Base-by-base conservation (phyloP, 2,329 filamentous ascomycete genomes). In the Penicillium sp. region DNA sequence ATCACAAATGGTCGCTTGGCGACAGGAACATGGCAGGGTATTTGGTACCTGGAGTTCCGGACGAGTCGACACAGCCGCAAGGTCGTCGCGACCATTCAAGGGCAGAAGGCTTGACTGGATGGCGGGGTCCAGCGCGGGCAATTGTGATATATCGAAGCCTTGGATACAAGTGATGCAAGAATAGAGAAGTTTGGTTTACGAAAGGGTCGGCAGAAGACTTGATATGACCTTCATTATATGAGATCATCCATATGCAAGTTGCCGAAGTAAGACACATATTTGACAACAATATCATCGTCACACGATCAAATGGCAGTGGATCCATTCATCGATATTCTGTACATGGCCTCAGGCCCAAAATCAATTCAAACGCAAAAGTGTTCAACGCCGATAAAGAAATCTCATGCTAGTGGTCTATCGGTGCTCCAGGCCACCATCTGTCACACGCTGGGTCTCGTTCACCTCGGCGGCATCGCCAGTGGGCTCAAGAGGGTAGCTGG, bases 11-110 rank as follows among this genome's bases (percentile, higher is more conserved):
- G 93, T 33, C 84, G 81, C 60, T 70, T 97, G 66, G 84, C 75
- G 9, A 81, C 78, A 13, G 82, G 82, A 1, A 85, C 82, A 13
- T 78, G 75, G 75, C 74, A 77, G 57, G 83, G 93, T 0, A 92
- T 97, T 52, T 97, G 89, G 88, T 95, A 95, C 70, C 74, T 96
- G 57, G 93, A 97, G 72, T 97, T 97, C 68, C 80, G 92, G 49
- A 80, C 76, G 3, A 76, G 76, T 59, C 89, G 82, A 71, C 91
- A 96, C 71, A 77, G 82, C 56, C 81, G 93, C 63, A 87, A 83
- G 67, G 81, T 97, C 11, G 85, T 99, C 54, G 92, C 92, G 46
- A 97, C 93, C 1, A 95, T 97, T 54, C 91, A 97, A 71, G 93
- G 92, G 36, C 88, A 96, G 75, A 83, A 80, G 74, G 58, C 52